Base-by-base conservation (phyloP, 805 yeast genomes). In the Hanseniaspora thailandica region DNA sequence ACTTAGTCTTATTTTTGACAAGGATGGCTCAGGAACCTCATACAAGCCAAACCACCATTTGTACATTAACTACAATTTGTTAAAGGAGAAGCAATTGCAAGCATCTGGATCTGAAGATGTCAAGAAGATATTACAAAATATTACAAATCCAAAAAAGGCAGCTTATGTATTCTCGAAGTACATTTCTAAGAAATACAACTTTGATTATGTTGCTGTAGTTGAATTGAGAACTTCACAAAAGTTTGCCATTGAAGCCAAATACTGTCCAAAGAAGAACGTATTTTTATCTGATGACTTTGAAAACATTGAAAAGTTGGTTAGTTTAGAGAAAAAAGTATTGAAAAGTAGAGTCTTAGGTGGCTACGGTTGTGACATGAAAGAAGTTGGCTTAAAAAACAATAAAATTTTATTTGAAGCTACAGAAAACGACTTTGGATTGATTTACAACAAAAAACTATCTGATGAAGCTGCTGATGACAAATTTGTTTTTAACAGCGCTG, bases 1-100 rank as follows among this genome's bases (percentile, higher is more conserved):
- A 49, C 60, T n/a, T 1, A 54, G 47, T 22, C 69, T 77, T 1
- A 73, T 78, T 1, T 79, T 76, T 62, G 85, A 80, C 58, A 74
- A 73, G 56, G 84, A 80, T 64, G 84, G 84, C 0, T 76, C 83
- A 5, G 85, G 84, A 15, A 73, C 75, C 15, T 75, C 81, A n/a
- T 80, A 79, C 58, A 68, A 71, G 3, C 80, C 71, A 52, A 75
- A 75, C 57, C 68, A 69, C 45, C 72, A 68, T 54, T 70, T 77
- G 52, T 66, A 75, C 55, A 72, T 73, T 57, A 66, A 69, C 47
- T 67, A 69, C 59, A 23, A 63, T 61, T 31, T 46, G 60, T 0
- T 58, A 35, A 4, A 43, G 51, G 8, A 50, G 64, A 26, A 59
- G 59, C 22, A 68, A 63, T 1, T 60, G 61, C 33, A 46, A 62